These are phyloP conservation scores for Colletotrichum orbiculare DNA, from an alignment of 2,329 filamentous ascomycete species.

Conservation along the genomic window DNA sequence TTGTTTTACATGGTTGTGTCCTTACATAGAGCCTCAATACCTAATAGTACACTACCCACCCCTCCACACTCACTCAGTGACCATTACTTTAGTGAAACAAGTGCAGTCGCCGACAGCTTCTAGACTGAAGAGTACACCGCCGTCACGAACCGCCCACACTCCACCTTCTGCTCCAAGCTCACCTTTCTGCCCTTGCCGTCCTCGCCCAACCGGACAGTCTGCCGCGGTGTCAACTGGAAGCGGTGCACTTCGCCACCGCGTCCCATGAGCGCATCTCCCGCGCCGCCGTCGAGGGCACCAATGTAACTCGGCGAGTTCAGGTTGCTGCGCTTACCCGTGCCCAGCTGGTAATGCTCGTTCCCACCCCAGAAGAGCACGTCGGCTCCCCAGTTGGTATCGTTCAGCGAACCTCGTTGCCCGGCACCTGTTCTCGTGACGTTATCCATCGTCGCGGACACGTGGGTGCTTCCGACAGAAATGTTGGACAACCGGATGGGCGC, in stretches of 20 bases:
- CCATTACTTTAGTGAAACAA: slow-evolving; percentile 17
- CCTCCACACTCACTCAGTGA: not conserved
- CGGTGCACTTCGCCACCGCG: slow-evolving; percentile 74
- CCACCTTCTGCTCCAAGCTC: slow-evolving; percentile 85
- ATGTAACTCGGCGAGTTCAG: slow-evolving; percentile 81
- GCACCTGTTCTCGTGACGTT: slow-evolving; percentile 79
- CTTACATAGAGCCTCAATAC: slow-evolving; percentile 21
- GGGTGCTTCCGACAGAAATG: slow-evolving; percentile 81
- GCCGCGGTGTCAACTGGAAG: slow-evolving; percentile 82
- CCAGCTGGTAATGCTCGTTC: slow-evolving; percentile 93
- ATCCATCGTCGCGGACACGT: slow-evolving; percentile 84
- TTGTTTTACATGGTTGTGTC: slow-evolving; percentile 31
- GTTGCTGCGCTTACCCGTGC: slow-evolving; percentile 90
- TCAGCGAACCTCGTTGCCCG: slow-evolving; percentile 60
- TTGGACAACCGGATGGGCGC: slow-evolving; percentile 82
- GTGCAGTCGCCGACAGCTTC: slow-evolving; percentile 8
- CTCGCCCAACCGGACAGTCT: slow-evolving; percentile 73
- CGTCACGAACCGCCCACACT: slow-evolving; percentile 85
- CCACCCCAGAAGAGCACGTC: slow-evolving; percentile 95
- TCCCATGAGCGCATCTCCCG: slow-evolving; percentile 68
- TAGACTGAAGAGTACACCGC: slow-evolving; percentile 80
- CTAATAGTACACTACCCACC: slow-evolving; percentile 12
- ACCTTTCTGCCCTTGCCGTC: slow-evolving; percentile 73
- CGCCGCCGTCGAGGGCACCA: slow-evolving; percentile 74
- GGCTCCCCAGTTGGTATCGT: slow-evolving; percentile 87